These are phyloP conservation scores for Pseudopithomyces chartarum DNA, from an alignment of 2,329 filamentous ascomycete genomes.

Conservation along the genomic window DNA sequence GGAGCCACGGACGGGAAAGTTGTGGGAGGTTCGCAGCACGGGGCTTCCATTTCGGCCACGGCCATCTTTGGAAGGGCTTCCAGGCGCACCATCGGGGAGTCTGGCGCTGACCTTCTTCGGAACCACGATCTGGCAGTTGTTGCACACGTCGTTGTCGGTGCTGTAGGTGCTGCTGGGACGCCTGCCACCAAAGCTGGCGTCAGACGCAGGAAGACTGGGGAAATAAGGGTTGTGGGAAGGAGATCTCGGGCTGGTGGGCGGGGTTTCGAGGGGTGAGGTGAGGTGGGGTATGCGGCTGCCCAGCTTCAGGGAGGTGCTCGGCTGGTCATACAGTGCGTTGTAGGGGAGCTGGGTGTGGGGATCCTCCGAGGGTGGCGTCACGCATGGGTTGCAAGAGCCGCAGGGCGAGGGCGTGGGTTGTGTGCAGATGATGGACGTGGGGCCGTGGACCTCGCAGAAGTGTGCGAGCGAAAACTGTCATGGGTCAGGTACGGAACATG, in stretches of 20 bases:
- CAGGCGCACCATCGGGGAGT: conserved; percentile 59
- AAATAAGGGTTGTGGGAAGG: conserved; percentile 57
- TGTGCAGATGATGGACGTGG: conserved; percentile 66
- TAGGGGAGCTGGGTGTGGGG: conserved; percentile 37
- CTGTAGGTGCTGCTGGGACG: conserved; percentile 45
- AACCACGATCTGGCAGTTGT: conserved; percentile 61
- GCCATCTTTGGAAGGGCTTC: conserved; percentile 55
- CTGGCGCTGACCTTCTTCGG: conserved; percentile 60
- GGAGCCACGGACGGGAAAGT: conserved; percentile 56
- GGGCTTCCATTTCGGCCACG: conserved; percentile 58
- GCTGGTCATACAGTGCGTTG: conserved; percentile 41
- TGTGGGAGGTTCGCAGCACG: conserved; percentile 59
- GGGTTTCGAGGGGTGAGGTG: conserved; percentile 47
- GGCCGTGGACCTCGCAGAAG: conserved; percentile 67
- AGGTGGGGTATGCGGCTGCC: conserved; percentile 37
- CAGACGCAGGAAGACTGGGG: conserved; percentile 41
- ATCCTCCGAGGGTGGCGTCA: conserved; percentile 48
- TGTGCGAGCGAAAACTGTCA: conserved; percentile 64
- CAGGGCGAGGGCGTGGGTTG: conserved; percentile 62
- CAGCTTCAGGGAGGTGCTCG: conserved; percentile 35
- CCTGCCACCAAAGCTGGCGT: conserved; percentile 36
- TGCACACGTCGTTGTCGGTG: conserved; percentile 59
- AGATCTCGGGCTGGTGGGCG: conserved; percentile 47
- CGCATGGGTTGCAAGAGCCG: conserved; percentile 56
- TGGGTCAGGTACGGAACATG: conserved; percentile 1